These are phyloP conservation scores for Fragilaria crotonensis DNA, from an alignment of 108 stramenopile species.

Conservation along the genomic window DNA sequence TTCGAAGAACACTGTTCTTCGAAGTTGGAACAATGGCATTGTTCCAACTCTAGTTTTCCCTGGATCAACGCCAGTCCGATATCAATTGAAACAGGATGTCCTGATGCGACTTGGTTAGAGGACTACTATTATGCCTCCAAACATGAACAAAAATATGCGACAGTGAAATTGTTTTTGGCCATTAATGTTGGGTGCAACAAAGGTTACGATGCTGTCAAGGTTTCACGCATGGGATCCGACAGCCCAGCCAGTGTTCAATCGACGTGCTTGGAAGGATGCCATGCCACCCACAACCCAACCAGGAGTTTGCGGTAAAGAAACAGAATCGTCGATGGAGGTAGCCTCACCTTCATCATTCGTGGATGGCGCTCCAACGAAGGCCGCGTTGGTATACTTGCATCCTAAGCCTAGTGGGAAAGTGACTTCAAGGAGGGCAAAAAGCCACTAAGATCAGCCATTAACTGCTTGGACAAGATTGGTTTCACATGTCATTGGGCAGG, in stretches of 20 bases:
- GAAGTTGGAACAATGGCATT: background rate
- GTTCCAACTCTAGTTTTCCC: too few relatives aligned
- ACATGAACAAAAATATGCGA: background rate
- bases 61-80: slow-evolving; percentile 24
- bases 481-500: slow-evolving; percentile 52
- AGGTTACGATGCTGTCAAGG: slow-evolving; percentile 55
- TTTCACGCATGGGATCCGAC: slow-evolving; percentile 41
- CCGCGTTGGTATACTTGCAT: slow-evolving; percentile 19
- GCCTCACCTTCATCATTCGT: too few relatives aligned
- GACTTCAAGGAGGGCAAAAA: background rate
- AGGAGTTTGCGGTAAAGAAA: slow-evolving; percentile 17
- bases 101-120: slow-evolving; percentile 23
- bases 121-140: slow-evolving; percentile 14
- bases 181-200: slow-evolving; percentile 66
- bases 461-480: slow-evolving; percentile 6
- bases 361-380: background rate
- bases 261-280: slow-evolving; percentile 27
- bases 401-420: background rate
- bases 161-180: slow-evolving; percentile 6
- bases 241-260: slow-evolving; percentile 27
- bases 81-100: slow-evolving; percentile 22
- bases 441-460: slow-evolving; percentile 10
- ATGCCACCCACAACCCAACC: background rate
- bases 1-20: background rate
- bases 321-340: slow-evolving; percentile 2